Percentiles rank a stretch among this genome's conserved stretches.
Evolutionary conservation across 163 green algal genomes (phyloP).

Genomic region (Scenedesmus sp.): DNA sequence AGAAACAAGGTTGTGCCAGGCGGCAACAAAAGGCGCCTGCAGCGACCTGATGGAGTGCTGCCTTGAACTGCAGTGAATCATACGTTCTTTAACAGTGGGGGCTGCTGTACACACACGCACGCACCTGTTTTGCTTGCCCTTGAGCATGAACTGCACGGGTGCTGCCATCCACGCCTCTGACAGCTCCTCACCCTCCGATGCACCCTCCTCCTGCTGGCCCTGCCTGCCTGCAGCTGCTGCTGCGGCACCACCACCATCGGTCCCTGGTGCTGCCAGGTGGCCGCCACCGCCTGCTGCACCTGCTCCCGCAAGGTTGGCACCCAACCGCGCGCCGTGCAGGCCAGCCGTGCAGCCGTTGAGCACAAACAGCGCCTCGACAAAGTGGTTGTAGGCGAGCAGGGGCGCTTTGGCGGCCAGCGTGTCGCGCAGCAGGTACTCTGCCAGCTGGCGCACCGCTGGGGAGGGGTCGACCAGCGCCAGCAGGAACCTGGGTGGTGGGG

Average conservation of each 20-base stretch:
- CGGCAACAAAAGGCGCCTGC: no score
- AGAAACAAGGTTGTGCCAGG: no score
- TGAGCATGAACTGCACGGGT: constrained; percentile 53
- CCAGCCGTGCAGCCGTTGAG: constrained; percentile 86
- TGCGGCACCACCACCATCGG: background rate
- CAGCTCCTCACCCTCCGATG: constrained; percentile 10
- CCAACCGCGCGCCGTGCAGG: constrained; percentile 52
- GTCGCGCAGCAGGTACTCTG: constrained; percentile 76
- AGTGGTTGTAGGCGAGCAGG: constrained; percentile 94
- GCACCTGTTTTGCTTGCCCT: constrained; percentile 44
- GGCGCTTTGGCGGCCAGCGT: constrained; percentile 82
- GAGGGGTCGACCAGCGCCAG: constrained; percentile 87
- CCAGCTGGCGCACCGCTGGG: constrained; percentile 74
- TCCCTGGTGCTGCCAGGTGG: background rate
- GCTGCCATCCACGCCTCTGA: constrained; percentile 23
- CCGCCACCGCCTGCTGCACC: background rate
- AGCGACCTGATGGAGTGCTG: no score
- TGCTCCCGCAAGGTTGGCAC: constrained; percentile 45
- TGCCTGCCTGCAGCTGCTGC: constrained; percentile 23
- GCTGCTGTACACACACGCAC: background rate
- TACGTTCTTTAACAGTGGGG: no score
- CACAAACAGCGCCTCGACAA: constrained; percentile 92
- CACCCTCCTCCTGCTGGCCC: background rate
- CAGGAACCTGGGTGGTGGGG: constrained; percentile 55
- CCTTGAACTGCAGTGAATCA: no score